Percentiles rank a stretch among this genome's conserved stretches.
Conservation (phyloP, 2,329 filamentous ascomycete genomes). For the Tolypocladium capitatum region DNA sequence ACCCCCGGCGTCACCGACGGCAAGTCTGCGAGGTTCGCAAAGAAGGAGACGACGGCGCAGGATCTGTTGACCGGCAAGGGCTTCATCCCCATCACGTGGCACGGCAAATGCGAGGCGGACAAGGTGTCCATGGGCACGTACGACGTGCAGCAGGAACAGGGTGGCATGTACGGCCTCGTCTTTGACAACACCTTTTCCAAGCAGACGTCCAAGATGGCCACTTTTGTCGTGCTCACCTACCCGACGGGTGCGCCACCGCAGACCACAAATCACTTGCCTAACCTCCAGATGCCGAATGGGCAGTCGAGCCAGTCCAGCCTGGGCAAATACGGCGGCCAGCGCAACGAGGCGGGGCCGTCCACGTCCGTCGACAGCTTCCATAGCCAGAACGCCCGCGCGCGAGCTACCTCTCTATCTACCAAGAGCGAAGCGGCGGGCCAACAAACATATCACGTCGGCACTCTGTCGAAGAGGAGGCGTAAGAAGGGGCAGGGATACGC, state of each 20-base stretch:
- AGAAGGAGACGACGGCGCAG: constrained; percentile 48
- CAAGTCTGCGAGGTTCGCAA: constrained; percentile 34
- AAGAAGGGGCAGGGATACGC: constrained; percentile 93
- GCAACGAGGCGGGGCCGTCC: constrained; percentile 29
- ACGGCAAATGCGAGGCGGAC: constrained; percentile 91
- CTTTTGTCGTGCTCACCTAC: constrained; percentile 88
- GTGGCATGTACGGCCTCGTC: constrained; percentile 89
- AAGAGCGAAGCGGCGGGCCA: constrained; percentile 32
- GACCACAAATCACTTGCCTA: constrained; percentile 56
- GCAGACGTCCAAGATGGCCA: constrained; percentile 84
- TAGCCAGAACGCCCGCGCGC: constrained; percentile 30
- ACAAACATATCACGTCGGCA: constrained; percentile 63
- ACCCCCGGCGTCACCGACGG: constrained; percentile 27
- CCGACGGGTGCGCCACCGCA: constrained; percentile 70
- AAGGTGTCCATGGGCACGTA: constrained; percentile 85
- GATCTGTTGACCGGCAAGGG: constrained; percentile 53
- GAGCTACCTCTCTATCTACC: constrained; percentile 37
- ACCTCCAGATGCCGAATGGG: constrained; percentile 30
- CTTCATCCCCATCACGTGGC: constrained; percentile 65
- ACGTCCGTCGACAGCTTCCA: constrained; percentile 50
- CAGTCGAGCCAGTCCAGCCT: constrained; percentile 36
- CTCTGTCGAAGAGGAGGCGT: constrained; percentile 75
- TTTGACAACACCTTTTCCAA: constrained; percentile 99
- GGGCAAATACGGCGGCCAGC: constrained; percentile 33
- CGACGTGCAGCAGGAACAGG: constrained; percentile 60